A percentile compares a stretch with the other conserved stretches of the same genome.
Evolutionary conservation across 441 rosid species (phyloP).

Genomic region (Mallotus japonicus): DNA sequence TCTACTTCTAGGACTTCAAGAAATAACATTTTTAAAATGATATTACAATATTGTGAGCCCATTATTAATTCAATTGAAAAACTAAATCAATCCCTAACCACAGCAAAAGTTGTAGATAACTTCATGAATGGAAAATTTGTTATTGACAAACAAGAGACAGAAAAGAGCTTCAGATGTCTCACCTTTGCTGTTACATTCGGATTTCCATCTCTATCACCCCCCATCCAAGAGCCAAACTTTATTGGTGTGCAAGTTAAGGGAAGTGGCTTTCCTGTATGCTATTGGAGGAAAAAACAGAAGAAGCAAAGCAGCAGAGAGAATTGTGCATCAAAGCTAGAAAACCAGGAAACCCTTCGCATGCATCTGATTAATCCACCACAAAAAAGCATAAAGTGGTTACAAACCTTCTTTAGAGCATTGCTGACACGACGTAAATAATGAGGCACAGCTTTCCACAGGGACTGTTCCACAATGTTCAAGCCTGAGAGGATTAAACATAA

Average conservation of each 20-base stretch:
- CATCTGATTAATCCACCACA: conserved; percentile 13
- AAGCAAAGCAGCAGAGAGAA: conserved; percentile 5
- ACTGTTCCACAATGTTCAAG: conserved; percentile 93
- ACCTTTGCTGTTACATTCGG: conserved; percentile 96
- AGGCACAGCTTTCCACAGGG: conserved; percentile 95
- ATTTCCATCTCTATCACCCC: conserved; percentile 98
- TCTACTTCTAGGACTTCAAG: background rate
- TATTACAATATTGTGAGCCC: background rate
- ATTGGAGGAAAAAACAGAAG: conserved; percentile 17
- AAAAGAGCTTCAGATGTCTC: conserved; percentile 26
- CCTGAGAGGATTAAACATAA: conserved; percentile 42
- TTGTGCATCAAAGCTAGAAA: conserved; percentile 3
- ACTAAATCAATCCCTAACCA: background rate
- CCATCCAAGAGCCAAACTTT: conserved; percentile 98
- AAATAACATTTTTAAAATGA: background rate
- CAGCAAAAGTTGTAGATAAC: background rate
- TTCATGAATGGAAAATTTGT: background rate
- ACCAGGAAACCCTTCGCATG: conserved; percentile 7
- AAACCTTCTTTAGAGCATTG: conserved; percentile 87
- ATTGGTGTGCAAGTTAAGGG: conserved; percentile 95
- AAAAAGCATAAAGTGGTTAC: conserved; percentile 22
- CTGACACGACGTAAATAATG: conserved; percentile 96
- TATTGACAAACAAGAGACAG: background rate
- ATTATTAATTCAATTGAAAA: conserved; percentile 7
- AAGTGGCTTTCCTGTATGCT: conserved; percentile 87